These are phyloP conservation scores for Inga leiocalycina DNA, from an alignment of 306 rosid species.

Conservation along the genomic window DNA sequence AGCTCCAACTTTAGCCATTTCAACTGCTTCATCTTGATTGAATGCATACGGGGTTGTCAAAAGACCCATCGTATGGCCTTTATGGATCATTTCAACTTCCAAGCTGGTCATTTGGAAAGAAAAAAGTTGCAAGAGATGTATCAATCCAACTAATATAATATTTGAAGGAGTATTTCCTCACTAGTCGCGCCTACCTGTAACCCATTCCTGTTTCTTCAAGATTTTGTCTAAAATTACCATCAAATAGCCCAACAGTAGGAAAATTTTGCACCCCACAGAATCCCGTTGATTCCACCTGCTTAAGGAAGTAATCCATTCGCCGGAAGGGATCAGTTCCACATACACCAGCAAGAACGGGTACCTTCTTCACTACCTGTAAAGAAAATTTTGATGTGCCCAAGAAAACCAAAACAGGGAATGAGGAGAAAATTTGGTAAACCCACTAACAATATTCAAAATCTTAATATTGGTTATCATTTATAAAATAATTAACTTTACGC, in stretches of 20 bases:
- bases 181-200: constrained; percentile 57
- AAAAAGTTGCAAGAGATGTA: constrained; percentile 26
- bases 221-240: constrained; percentile 91
- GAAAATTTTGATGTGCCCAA: constrained; percentile 29
- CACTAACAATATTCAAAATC: background rate
- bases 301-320: constrained; percentile 81
- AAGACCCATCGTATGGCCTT: constrained; percentile 88
- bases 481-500: background rate
- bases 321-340: constrained; percentile 97
- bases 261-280: constrained; percentile 92
- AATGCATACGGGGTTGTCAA: constrained; percentile 93
- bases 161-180: constrained; percentile 9
- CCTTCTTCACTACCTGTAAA: constrained; percentile 75
- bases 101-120: constrained; percentile 53
- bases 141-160: background rate
- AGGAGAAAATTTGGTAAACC: background rate
- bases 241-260: constrained; percentile 94
- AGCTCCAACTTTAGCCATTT: constrained; percentile 87
- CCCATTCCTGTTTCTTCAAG: constrained; percentile 99
- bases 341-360: constrained; percentile 90
- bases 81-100: constrained; percentile 90
- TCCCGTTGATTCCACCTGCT: constrained; percentile 88
- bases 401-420: constrained; percentile 7
- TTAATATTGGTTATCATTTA: constrained; percentile 13
- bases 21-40: constrained; percentile 71